Evolutionary conservation across 192 early-diverging fungal genomes (phyloP).

Genomic region (Coemansia umbellata): DNA sequence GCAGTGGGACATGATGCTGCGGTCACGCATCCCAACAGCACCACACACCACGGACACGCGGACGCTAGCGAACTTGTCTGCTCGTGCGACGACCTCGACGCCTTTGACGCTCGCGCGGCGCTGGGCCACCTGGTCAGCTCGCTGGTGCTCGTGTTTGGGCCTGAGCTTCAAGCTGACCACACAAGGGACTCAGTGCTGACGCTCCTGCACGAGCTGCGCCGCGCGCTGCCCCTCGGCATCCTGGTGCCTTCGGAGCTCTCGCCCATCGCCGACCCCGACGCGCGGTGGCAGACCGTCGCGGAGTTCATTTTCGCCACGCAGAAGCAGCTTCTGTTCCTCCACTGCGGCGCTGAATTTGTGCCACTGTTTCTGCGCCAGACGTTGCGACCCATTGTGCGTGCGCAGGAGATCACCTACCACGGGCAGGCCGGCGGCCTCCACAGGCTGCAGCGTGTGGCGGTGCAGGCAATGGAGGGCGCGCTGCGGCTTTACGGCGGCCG

Average conservation of each 20-base stretch:
- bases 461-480: conserved; percentile 25
- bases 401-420: conserved; percentile 7
- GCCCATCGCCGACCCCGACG: conserved; percentile 29
- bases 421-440: conserved; percentile 6
- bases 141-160: conserved; percentile 84
- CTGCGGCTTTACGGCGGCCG: conserved; percentile 34
- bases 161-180: conserved; percentile 74
- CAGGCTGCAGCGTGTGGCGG: conserved; percentile 27
- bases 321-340: conserved; percentile 38
- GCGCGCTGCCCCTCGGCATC: conserved; percentile 51
- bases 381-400: conserved; percentile 28
- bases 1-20: conserved; percentile 60
- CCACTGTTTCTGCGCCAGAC: conserved; percentile 11
- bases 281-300: conserved; percentile 30
- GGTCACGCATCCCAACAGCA: conserved; percentile 53
- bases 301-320: conserved; percentile 31
- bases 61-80: conserved; percentile 17
- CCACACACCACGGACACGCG: conserved; percentile 23
- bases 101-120: conserved; percentile 53
- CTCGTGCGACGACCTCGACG: conserved; percentile 57
- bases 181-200: conserved; percentile 77
- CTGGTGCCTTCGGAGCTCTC: neutral
- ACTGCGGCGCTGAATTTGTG: conserved; percentile 4
- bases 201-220: conserved; percentile 74
- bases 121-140: conserved; percentile 88